phyloP scores from a whole-genome alignment of 148 eudicot genomes.

The Euryodendron excelsum region DNA sequence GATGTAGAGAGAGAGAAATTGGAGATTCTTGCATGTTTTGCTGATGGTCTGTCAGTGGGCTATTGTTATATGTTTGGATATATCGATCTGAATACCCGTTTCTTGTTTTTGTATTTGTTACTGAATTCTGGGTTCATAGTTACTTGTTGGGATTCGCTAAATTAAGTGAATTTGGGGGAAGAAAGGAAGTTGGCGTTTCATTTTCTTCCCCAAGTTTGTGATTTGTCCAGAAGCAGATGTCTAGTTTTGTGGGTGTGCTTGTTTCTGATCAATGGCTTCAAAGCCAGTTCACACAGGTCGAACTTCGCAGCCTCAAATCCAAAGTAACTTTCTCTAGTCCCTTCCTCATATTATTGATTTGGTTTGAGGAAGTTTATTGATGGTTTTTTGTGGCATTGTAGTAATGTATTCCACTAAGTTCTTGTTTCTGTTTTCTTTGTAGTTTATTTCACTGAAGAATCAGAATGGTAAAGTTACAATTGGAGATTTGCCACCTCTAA shows the following conservation, averaged over 20 bases:
- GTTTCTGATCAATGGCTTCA: constrained; percentile 69
- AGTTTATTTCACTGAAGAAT: constrained; percentile 62
- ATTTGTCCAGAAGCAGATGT: constrained; percentile 34
- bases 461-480: constrained; percentile 69
- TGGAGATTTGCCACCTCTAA: constrained; percentile 67
- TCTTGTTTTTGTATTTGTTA: background rate
- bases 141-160: background rate
- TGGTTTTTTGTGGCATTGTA: background rate
- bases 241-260: constrained; percentile 57
- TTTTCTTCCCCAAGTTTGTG: constrained; percentile 18
- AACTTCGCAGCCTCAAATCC: constrained; percentile 58
- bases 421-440: constrained; percentile 20
- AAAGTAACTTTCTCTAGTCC: no score
- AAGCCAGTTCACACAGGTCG: constrained; percentile 71
- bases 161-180: background rate
- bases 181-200: constrained; percentile 8
- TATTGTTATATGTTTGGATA: no score
- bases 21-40: constrained; percentile 6
- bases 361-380: background rate
- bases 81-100: constrained; percentile 2
- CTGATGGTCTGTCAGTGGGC: background rate
- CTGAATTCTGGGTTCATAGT: constrained; percentile 10
- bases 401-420: background rate
- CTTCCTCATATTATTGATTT: constrained; percentile 15
- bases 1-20: no score